Base-by-base conservation (phyloP, 371 early-diverging fungal species). In the Mucor irregularis region DNA sequence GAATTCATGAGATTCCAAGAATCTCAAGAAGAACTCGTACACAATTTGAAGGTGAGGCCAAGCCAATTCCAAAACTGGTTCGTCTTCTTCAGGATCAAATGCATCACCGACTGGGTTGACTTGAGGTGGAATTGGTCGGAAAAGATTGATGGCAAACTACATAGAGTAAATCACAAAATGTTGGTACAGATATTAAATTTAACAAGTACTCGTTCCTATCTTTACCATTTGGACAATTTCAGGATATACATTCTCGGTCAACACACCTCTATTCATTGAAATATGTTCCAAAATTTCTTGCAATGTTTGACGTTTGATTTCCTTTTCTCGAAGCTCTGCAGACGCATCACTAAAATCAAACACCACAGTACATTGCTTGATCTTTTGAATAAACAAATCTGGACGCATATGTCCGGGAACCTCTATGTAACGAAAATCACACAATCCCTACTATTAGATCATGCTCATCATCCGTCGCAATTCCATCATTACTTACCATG, bases 51-150 rank as follows among this genome's bases (percentile, higher is more conserved):
- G 70, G 72, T 97, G 97, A 49, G 96, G 96, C 97, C 97, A 97
- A 7, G 94, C 93, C 29, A 87, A 65, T 71, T 97, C 97, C 43
- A 94, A 74, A 4, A 94, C 91, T 17, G 96, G 95, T 62, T 97
- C 97, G 69, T 97, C 97, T 66, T 97, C 97, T 68, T 97, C 97
- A 6, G 96, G 96, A 73, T 97, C 97, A 62, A 90, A 97, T 8
- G 93, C 93, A 60, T 96, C 97, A 40, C 94, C 96, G n/a, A 84
- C 82, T 13, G 95, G 94, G 64, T 95, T 95, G 40, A 92, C 87
- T 70, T 90, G 94, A 2, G 97, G 96, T 7, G 96, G 95, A 37
- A 96, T 90, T 5, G 95, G 89, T 29, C 97, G 83, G 70, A 97
- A 96, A 24, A 96, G 80, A 73, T 97, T 97, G 8, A 83, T 71